Conservation (phyloP, 768 basidiomycete genomes). For the Baorangia bicolor region DNA sequence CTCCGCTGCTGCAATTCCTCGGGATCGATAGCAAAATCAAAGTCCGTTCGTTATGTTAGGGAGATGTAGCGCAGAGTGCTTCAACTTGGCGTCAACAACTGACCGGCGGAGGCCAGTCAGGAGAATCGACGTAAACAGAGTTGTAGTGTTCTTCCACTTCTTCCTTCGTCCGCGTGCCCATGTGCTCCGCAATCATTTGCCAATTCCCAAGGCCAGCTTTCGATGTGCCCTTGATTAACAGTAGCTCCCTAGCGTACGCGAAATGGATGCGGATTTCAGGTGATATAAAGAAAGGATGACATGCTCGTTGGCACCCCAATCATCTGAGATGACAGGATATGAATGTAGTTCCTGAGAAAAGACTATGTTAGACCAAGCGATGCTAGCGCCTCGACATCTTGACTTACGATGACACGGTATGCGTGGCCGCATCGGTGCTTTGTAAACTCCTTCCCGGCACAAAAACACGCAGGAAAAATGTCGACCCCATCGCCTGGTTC, state of each 20-base stretch:
- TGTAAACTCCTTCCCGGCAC: constrained; percentile 84
- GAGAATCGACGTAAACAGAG: constrained; percentile 73
- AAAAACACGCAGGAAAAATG: constrained; percentile 90
- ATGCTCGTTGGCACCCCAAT: constrained; percentile 98
- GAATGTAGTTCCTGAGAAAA: constrained; percentile 82
- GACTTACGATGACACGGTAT: constrained; percentile 84
- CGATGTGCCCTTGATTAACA: constrained; percentile 84
- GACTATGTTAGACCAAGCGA: neutral
- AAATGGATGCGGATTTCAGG: constrained; percentile 1
- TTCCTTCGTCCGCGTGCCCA: constrained; percentile 91
- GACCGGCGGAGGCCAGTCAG: constrained; percentile 79
- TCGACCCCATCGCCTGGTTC: constrained; percentile 81
- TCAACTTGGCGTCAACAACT: constrained; percentile 27
- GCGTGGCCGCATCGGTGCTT: constrained; percentile 83
- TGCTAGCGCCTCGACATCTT: neutral
- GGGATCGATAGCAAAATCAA: constrained; percentile 67
- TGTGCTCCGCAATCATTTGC: constrained; percentile 92
- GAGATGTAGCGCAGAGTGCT: neutral
- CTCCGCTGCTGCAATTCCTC: constrained; percentile 87
- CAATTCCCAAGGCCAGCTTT: constrained; percentile 92
- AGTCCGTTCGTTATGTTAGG: constrained; percentile 40
- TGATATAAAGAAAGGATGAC: constrained; percentile 24
- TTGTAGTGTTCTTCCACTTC: constrained; percentile 91
- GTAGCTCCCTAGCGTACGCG: constrained; percentile 64
- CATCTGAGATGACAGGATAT: constrained; percentile 89